Evolutionary conservation across 768 basidiomycete genomes (phyloP), one percentile per base, ranked within the genome.

Genomic region (Naganishia randhawae): DNA sequence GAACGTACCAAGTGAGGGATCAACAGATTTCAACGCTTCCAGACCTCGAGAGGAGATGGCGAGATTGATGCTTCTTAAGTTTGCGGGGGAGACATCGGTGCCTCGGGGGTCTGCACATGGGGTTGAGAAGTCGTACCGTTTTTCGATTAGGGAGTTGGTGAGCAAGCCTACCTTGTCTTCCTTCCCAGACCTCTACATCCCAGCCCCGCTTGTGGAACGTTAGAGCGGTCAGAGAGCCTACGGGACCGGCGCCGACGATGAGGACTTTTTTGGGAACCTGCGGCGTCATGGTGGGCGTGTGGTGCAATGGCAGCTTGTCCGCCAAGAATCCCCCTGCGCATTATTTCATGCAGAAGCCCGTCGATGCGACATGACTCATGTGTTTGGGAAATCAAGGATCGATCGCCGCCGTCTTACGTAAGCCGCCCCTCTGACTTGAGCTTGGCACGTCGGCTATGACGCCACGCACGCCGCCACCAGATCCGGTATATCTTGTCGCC

Each of bases 21-120:
- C 89, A 71, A 99, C 85, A 64, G 87, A 86, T 74, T 88, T 84
- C 52, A 98, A 83, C 50, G 94, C 95, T 74, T 88, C 86, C 66
- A 98, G 88, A 71, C 94, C 95, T 50, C 95, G 87, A 67, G 92
- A 87, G 22, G 94, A 97, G 68, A 98, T 91, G 31, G 93, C 94
- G 65, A 98, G 84, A 82, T 98, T 98, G 81, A 98, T 96, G 66
- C 93, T 96, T 67, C 95, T 86, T 76, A 76, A 69, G 62, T 76
- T 77, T 2, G 71, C 71, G 27, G 74, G 73, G 14, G 69, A 55
- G 1, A 70, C 61, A 39, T 72, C 71, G 48, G 71, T 69, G 4
- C 73, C 73, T 66, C 78, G 48, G 25, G 78, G 76, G 69, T 79
- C 78, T 79, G 52, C 1, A 39, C 48, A 42, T 13, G 22, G 51